Evolutionary conservation across 2,329 filamentous ascomycete genomes (phyloP).

Genomic region (Drechslerella stenobrocha): DNA sequence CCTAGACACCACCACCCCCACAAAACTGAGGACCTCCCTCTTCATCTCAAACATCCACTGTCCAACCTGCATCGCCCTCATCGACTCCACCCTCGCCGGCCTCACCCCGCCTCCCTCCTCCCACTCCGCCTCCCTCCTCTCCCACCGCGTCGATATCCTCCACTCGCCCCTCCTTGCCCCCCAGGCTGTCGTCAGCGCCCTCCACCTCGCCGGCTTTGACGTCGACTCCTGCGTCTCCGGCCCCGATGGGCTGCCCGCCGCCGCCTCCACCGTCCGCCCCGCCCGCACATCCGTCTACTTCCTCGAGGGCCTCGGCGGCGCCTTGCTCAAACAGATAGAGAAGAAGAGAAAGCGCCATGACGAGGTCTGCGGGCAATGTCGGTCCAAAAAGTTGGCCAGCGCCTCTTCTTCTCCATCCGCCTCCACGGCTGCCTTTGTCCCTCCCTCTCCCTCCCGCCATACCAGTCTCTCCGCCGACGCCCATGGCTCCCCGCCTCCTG

Average conservation of each 20-base stretch:
- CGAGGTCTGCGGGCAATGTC: conserved; percentile 42
- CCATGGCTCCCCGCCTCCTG: conserved; percentile 20
- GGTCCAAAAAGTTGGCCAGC: conserved; percentile 17
- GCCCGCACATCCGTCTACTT: conserved; percentile 21
- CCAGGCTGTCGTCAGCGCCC: conserved; percentile 57
- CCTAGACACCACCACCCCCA: no score
- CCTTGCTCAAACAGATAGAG: conserved; percentile 20
- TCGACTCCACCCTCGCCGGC: conserved; percentile 63
- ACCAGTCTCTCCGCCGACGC: conserved; percentile 20
- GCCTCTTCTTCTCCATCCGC: not conserved
- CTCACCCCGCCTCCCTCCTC: conserved; percentile 61
- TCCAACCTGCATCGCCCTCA: conserved; percentile 71
- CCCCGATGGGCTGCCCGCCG: conserved; percentile 17
- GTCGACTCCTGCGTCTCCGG: conserved; percentile 55
- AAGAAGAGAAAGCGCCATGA: conserved; percentile 38
- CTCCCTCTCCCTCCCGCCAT: conserved; percentile 5
- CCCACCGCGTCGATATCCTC: conserved; percentile 68
- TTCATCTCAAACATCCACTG: conserved; percentile 77
- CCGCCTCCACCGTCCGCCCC: conserved; percentile 5
- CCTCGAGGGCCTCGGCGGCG: conserved; percentile 25
- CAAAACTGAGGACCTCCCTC: conserved; percentile 65
- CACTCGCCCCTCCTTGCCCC: conserved; percentile 59
- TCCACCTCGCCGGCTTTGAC: conserved; percentile 66
- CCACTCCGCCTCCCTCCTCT: conserved; percentile 72
- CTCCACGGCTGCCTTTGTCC: conserved; percentile 14